Evolutionary conservation across 306 rosid species (phyloP), one percentile per base, ranked within the genome.

Genomic region (Benincasa hispida): DNA sequence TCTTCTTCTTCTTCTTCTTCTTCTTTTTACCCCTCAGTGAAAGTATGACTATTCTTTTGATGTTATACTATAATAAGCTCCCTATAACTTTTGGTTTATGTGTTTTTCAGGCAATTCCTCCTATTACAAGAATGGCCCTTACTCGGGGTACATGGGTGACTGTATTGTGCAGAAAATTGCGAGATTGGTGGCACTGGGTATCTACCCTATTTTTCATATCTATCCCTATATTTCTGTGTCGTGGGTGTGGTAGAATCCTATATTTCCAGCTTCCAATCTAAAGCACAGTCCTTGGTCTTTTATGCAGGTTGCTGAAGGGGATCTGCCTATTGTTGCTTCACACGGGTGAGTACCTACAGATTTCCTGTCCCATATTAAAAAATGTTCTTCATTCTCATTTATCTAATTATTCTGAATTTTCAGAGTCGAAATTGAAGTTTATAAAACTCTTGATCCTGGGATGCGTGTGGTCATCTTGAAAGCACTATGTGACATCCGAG

Each of bases 141-240:
- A 95, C 99, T 62, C 92, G 96, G 57, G 92, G 89, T 83, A 89
- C 98, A 25, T 95, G 99, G 99, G 84, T 95, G 84, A 95, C 99
- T 0, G 93, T 92, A 61, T 87, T 95, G 78, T 95, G 99, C 88
- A 85, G 99, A 84, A 95, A 95, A 89, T 85, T 95, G 87, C 91
- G 97, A 85, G 99, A 92, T 76, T 95, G 99, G 99, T 95, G 99
- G 99, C 95, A 88, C 81, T 95, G 99, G 99, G 99, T 95, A 92
- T 85, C n/a, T 76, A 55, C 30, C 70, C 72, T 60, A 50, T 76
- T 68, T 76, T 73, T 74, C 75, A 76, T 32, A 65, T 78, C 78
- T 75, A 54, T 51, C 80, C 79, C 65, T 79, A 50, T 84, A 74
- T 81, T 67, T 61, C 73, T 57, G 11, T 78, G 75, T 55, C 62